Evolutionary conservation across 345 rosid species (phyloP), one percentile per base, ranked within the genome.

Genomic region (Lepidium aucheri): DNA sequence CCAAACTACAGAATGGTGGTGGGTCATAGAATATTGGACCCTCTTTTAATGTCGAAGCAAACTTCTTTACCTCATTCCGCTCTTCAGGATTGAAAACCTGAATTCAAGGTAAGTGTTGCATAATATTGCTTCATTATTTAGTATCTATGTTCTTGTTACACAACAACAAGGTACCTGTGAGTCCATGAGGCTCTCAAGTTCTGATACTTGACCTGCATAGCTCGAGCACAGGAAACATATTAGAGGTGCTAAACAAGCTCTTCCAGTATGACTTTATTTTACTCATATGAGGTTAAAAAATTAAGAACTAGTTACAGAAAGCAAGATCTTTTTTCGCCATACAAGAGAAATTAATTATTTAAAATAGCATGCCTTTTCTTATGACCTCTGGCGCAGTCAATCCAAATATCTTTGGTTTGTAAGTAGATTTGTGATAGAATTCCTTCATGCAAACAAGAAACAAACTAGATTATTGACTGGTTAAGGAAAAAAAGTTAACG

Each of bases 381-480:
- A 78, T 42, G 52, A 77, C 81, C 16, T 82, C 81, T 14, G 92
- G 80, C 1, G 91, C 81, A 9, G 97, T 86, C 87, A 94, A 83
- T 72, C 97, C 97, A 78, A 94, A 83, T 54, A 94, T 75, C 82
- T 80, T 94, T 7, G 97, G 99, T 79, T 86, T 88, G 63, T 66
- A 39, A 53, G 40, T 68, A 45, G 77, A 69, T 70, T 83, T 82
- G 70, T 69, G 81, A 76, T 88, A 94, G 65, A 83, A 94, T 56
- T 88, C 99, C 99, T 94, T 73, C 68, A 63, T 15, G 55, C 50
- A 72, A 76, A 68, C 9, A 22, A 28, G 33, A 32, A 51, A 20
- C 18, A 65, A 56, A 9, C 28, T 3, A 52, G 67, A 47, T 74
- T 35, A 51, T 53, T 50, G 8, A 16, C 18, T 28, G 15, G 7